These are phyloP conservation scores for Chlorella sp. DNA, from an alignment of 139 green algal species.

Conservation along the genomic window DNA sequence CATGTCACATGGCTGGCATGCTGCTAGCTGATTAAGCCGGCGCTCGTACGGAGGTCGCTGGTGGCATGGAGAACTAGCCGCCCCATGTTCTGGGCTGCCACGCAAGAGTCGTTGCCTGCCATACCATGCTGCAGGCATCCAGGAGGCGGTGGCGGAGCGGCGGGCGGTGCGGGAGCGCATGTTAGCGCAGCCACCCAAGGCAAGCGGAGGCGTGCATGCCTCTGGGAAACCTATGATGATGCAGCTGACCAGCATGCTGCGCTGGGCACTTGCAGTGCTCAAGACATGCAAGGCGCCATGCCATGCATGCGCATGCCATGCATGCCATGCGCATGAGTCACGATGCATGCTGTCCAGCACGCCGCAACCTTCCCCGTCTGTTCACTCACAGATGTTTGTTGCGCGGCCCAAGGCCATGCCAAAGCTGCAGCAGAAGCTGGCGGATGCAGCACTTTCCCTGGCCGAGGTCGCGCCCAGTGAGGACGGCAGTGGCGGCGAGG, in stretches of 20 bases:
- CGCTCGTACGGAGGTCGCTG: neutral
- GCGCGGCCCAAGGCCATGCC: neutral
- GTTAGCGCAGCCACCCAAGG: constrained; percentile 29
- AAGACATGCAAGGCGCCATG: too few relatives aligned
- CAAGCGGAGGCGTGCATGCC: neutral
- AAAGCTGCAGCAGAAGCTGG: neutral
- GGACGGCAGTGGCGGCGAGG: neutral
- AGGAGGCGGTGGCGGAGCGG: constrained; percentile 15
- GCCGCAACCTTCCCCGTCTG: neutral
- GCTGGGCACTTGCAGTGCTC: neutral
- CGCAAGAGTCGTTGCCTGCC: neutral
- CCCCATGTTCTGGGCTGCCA: neutral
- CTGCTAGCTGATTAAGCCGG: too few relatives aligned
- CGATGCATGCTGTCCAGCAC: neutral
- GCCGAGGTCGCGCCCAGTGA: neutral
- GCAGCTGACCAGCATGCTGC: neutral
- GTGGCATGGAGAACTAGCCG: neutral
- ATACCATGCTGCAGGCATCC: neutral
- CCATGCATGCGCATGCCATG: neutral
- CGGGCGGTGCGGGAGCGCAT: constrained; percentile 26
- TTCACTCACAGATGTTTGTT: neutral
- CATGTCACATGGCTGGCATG: too few relatives aligned
- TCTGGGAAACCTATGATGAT: neutral
- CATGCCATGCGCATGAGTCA: neutral
- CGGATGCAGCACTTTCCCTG: neutral